These are phyloP conservation scores for Ophiocordyceps australis DNA, from an alignment of 2,329 filamentous ascomycete genomes.

Conservation along the genomic window DNA sequence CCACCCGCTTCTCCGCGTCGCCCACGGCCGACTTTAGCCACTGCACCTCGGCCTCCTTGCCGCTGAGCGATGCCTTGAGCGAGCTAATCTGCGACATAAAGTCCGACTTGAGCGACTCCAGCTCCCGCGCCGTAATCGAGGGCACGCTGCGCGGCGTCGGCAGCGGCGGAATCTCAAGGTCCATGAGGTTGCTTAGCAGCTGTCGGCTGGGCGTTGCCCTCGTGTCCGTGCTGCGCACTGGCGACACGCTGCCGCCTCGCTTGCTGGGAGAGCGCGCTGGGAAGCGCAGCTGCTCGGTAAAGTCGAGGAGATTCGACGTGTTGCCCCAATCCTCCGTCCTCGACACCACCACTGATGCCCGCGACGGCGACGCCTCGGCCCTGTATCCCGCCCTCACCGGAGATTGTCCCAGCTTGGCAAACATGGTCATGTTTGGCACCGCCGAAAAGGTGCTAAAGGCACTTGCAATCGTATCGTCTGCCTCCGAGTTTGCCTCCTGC, in stretches of 20 bases:
- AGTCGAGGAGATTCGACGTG: slow-evolving; percentile 71
- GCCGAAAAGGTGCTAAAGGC: slow-evolving; percentile 81
- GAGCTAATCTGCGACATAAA: slow-evolving; percentile 88
- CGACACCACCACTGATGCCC: slow-evolving; percentile 15
- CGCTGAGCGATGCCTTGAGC: slow-evolving; percentile 79
- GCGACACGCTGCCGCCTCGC: slow-evolving; percentile 9
- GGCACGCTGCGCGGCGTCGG: slow-evolving; percentile 86
- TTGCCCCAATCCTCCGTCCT: slow-evolving; percentile 27
- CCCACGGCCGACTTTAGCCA: slow-evolving; percentile 74
- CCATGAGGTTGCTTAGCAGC: slow-evolving; percentile 49
- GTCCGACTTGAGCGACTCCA: slow-evolving; percentile 79
- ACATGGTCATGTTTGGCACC: slow-evolving; percentile 71
- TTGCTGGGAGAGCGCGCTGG: slow-evolving; percentile 29
- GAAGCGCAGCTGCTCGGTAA: slow-evolving; percentile 53
- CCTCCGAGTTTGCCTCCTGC: slow-evolving; percentile 13
- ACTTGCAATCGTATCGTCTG: slow-evolving; percentile 60
- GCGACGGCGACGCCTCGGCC: slow-evolving; percentile 15
- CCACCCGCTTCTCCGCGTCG: slow-evolving; percentile 84
- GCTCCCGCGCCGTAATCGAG: slow-evolving; percentile 75
- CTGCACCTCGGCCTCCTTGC: slow-evolving; percentile 80
- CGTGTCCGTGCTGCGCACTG: slow-evolving; percentile 11
- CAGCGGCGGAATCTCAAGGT: slow-evolving; percentile 73
- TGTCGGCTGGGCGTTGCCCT: slow-evolving; percentile 28
- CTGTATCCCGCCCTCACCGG: slow-evolving; percentile 30
- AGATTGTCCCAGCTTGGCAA: slow-evolving; percentile 54